These are phyloP conservation scores for Fusarium xylarioides DNA, from an alignment of 2,329 filamentous ascomycete species.

Conservation along the genomic window DNA sequence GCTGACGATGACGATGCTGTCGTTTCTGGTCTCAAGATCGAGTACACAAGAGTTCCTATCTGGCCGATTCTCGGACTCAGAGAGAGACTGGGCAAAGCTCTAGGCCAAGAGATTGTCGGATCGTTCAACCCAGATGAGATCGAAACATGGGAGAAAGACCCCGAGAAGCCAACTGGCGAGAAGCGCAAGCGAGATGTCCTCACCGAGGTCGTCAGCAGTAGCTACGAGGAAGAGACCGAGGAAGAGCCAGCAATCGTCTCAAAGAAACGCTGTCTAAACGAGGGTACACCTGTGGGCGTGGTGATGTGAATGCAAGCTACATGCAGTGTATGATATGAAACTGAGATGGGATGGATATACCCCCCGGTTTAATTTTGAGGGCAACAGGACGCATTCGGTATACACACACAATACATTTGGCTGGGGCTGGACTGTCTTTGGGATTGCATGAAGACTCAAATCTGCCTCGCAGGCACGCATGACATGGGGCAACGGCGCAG, in stretches of 20 bases:
- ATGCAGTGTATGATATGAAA: background rate
- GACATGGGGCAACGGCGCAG: constrained; percentile 27
- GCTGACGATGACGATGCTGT: constrained; percentile 35
- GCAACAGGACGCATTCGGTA: constrained; percentile 18
- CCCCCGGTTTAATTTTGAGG: constrained; percentile 15
- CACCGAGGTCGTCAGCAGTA: constrained; percentile 51
- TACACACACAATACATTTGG: constrained; percentile 18
- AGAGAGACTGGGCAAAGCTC: constrained; percentile 62
- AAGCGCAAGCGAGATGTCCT: constrained; percentile 51
- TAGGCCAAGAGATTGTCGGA: constrained; percentile 62
- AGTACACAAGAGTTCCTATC: constrained; percentile 59
- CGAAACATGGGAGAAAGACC: constrained; percentile 56
- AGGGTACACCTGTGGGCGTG: constrained; percentile 44
- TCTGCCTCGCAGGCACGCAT: constrained; percentile 34
- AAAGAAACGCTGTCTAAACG: constrained; percentile 49
- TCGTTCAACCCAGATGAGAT: constrained; percentile 51
- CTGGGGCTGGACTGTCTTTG: constrained; percentile 1
- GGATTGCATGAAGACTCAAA: constrained; percentile 33
- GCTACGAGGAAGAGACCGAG: constrained; percentile 52
- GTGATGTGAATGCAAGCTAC: constrained; percentile 39
- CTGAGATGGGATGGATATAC: constrained; percentile 5
- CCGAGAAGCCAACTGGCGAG: constrained; percentile 44
- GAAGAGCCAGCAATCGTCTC: constrained; percentile 44
- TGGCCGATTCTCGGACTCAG: constrained; percentile 66
- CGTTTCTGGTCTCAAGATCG: constrained; percentile 54